Evolutionary conservation across 2,329 filamentous ascomycete species (phyloP).

Genomic region (Trichoderma atrobrunneum): DNA sequence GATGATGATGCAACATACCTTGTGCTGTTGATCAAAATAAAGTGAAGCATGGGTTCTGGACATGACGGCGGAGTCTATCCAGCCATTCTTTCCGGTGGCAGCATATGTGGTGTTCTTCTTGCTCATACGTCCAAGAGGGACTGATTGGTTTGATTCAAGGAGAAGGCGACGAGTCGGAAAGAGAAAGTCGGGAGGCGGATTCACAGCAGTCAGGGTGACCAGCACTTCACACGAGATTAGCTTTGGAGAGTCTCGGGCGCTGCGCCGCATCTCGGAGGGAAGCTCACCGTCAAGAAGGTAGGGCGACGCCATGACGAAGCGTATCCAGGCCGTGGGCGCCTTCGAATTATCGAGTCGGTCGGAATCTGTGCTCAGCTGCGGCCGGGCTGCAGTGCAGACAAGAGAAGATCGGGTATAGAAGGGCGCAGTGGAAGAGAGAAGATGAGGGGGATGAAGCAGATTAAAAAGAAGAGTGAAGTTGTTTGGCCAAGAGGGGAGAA

Average conservation of each 20-base stretch:
- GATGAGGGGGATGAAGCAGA: neutral
- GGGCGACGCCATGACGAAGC: neutral
- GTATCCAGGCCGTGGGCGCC: neutral
- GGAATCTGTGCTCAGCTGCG: neutral
- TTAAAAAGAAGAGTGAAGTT: conserved; percentile 7
- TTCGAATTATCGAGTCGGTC: neutral
- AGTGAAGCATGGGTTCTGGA: conserved; percentile 65
- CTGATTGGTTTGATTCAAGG: conserved; percentile 32
- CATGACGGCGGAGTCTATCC: conserved; percentile 70
- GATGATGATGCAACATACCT: conserved; percentile 36
- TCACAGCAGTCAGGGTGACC: conserved; percentile 30
- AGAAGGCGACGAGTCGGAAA: conserved; percentile 31
- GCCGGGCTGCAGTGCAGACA: neutral
- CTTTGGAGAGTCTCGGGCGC: neutral
- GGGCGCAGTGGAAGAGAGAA: neutral
- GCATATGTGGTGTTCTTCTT: conserved; percentile 35
- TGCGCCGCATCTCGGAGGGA: neutral
- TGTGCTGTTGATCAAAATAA: conserved; percentile 40
- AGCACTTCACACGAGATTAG: conserved; percentile 26
- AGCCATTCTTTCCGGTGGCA: conserved; percentile 54
- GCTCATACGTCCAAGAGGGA: conserved; percentile 45
- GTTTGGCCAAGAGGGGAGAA: neutral
- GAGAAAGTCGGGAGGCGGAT: conserved; percentile 23
- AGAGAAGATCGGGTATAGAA: neutral
- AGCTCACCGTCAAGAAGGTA: conserved; percentile 1